Evolutionary conservation across 1,284 basidiomycete species (phyloP).

Genomic region (Wolfiporia cocos): DNA sequence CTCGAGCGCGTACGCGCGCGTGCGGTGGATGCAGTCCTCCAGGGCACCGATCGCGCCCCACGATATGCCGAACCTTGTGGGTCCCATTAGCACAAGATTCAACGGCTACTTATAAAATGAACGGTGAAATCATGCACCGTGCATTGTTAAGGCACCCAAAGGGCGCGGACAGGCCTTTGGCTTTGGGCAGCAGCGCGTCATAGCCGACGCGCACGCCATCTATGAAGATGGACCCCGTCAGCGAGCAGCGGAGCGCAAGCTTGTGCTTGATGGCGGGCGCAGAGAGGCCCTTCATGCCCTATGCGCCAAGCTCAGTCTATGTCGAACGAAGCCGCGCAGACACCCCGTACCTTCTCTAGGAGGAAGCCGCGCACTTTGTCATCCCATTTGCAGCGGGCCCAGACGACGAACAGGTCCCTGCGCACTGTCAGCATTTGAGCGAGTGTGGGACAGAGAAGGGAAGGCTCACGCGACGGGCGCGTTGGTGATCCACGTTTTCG

Average conservation of each 20-base stretch:
- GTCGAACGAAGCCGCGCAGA: not conserved
- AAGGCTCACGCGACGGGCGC: conserved; percentile 72
- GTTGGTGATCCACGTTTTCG: conserved; percentile 97
- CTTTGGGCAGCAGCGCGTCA: conserved; percentile 72
- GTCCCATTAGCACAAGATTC: not conserved
- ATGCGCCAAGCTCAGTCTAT: too few species aligned
- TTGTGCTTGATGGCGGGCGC: conserved; percentile 93
- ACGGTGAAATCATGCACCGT: conserved; percentile 34
- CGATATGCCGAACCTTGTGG: conserved; percentile 72
- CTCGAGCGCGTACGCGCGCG: conserved; percentile 85
- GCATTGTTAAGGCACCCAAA: conserved; percentile 93
- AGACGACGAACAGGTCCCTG: conserved; percentile 85
- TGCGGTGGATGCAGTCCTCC: conserved; percentile 82
- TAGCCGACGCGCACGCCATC: conserved; percentile 73
- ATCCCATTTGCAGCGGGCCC: conserved; percentile 96
- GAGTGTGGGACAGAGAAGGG: not conserved
- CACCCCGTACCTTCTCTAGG: conserved; percentile 68
- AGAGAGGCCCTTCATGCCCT: conserved; percentile 82
- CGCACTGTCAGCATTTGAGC: not conserved
- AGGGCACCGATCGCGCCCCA: conserved; percentile 95
- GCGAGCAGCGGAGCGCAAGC: conserved; percentile 81
- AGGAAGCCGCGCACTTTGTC: conserved; percentile 89
- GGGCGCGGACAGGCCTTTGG: conserved; percentile 73
- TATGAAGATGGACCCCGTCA: conserved; percentile 94
- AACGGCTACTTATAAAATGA: not conserved